Percentiles rank a stretch among this genome's conserved stretches.
Evolutionary conservation across 495 filamentous ascomycete genomes (phyloP).

Genomic region (Podospora appendiculata): DNA sequence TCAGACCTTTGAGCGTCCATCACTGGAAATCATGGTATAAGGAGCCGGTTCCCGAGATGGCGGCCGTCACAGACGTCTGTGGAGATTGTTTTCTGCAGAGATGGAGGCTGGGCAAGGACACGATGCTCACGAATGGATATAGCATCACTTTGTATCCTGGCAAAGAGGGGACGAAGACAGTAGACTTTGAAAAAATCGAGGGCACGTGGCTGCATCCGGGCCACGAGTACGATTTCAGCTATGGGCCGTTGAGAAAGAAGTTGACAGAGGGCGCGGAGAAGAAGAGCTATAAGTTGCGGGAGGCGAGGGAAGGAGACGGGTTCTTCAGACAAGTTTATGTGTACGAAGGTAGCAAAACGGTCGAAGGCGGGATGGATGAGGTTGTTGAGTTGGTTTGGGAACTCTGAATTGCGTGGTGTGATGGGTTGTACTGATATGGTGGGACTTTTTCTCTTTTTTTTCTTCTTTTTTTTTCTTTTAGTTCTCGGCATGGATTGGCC

Average conservation of each 20-base stretch:
- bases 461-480: too few relatives aligned
- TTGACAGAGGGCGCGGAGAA: conserved; percentile 15
- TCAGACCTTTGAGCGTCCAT: conserved; percentile 51
- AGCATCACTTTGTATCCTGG: conserved; percentile 49
- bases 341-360: conserved; percentile 1
- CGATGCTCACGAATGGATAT: conserved; percentile 56
- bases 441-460: too few relatives aligned
- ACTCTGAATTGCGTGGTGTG: conserved; percentile 1
- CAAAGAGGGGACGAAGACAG: conserved; percentile 32
- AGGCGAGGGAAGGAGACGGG: background rate
- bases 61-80: conserved; percentile 44
- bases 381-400: conserved; percentile 29
- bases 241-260: conserved; percentile 41
- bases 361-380: conserved; percentile 15
- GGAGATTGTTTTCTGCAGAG: conserved; percentile 57
- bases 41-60: conserved; percentile 51
- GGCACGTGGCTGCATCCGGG: conserved; percentile 51
- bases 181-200: conserved; percentile 51
- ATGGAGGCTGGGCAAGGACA: conserved; percentile 51
- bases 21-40: conserved; percentile 53
- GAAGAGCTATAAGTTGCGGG: conserved; percentile 27
- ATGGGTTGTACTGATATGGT: too few relatives aligned
- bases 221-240: conserved; percentile 36
- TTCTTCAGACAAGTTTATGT: conserved; percentile 23
- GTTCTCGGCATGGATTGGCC: too few relatives aligned